Percentiles rank a stretch among this genome's conserved stretches.
phyloP scores from a whole-genome alignment of 2,329 filamentous ascomycete species.

The Macrophomina pseudophaseolina region DNA sequence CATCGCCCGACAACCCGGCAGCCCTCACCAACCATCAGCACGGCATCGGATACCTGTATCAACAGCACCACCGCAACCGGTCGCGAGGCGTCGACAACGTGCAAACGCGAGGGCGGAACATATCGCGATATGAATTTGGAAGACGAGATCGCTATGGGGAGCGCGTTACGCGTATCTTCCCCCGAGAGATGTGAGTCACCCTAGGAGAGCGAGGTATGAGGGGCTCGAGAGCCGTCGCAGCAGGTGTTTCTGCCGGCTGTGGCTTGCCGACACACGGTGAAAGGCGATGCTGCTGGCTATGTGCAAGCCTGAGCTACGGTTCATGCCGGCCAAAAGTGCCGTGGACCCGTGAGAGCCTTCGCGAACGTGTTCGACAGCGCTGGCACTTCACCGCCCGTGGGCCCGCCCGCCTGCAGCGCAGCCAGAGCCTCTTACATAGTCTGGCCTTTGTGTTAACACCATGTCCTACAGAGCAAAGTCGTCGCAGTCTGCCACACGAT shows the following conservation, averaged over 20 bases:
- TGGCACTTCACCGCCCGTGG: constrained; percentile 10
- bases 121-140: constrained; percentile 49
- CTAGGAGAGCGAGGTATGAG: background rate
- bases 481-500: constrained; percentile 40
- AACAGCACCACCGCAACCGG: constrained; percentile 44
- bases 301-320: background rate
- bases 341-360: constrained; percentile 1
- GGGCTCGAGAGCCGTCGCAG: background rate
- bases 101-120: constrained; percentile 43
- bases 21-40: constrained; percentile 40
- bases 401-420: constrained; percentile 9
- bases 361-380: constrained; percentile 13
- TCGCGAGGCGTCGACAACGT: constrained; percentile 42
- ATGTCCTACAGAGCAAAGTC: constrained; percentile 42
- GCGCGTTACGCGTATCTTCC: constrained; percentile 47
- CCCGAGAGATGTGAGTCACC: constrained; percentile 45
- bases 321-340: background rate
- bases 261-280: background rate
- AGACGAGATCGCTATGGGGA: constrained; percentile 46
- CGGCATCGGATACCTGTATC: constrained; percentile 42
- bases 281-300: background rate
- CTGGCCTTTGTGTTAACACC: constrained; percentile 15
- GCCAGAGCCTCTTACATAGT: background rate
- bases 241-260: background rate
- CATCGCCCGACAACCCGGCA: constrained; percentile 40